Evolutionary conservation across 208 protist genomes (phyloP).

Genomic region (Leishmania arabica): DNA sequence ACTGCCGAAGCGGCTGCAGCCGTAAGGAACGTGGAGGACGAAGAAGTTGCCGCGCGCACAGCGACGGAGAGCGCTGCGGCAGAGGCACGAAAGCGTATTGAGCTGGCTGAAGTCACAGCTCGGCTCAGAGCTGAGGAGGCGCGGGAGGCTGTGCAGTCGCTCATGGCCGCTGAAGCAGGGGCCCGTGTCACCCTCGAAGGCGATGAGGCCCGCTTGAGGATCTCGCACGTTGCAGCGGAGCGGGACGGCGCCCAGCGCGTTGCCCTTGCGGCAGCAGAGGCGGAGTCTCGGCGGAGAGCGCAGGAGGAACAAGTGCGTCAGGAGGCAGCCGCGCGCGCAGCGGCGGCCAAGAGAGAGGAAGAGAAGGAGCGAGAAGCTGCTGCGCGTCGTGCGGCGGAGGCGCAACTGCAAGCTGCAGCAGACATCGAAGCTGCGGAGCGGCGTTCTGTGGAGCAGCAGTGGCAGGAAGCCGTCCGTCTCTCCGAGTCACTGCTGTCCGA

Average conservation of each 20-base stretch:
- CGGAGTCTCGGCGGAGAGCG: background rate
- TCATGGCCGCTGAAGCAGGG: background rate
- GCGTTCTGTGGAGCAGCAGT: conserved; percentile 1
- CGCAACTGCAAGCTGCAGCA: background rate
- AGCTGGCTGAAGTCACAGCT: background rate
- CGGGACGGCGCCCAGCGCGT: background rate
- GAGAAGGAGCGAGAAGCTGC: background rate
- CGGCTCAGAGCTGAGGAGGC: background rate
- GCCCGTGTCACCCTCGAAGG: background rate
- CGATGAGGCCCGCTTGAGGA: background rate
- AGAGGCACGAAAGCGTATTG: background rate
- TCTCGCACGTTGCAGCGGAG: background rate
- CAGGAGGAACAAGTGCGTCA: conserved; percentile 4
- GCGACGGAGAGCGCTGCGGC: background rate
- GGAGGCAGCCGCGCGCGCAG: conserved; percentile 3
- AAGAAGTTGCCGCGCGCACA: conserved; percentile 8
- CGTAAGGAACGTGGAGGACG: background rate
- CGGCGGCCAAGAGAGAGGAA: background rate
- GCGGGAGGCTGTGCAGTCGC: background rate
- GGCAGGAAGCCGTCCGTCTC: background rate
- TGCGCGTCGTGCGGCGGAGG: background rate
- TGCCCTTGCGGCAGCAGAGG: background rate
- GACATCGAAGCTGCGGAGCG: conserved; percentile 4
- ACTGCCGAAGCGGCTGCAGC: conserved; percentile 8
- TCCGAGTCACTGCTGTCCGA: background rate